Conservation (phyloP, 2,329 filamentous ascomycete species). For the Exserohilum turcica region DNA sequence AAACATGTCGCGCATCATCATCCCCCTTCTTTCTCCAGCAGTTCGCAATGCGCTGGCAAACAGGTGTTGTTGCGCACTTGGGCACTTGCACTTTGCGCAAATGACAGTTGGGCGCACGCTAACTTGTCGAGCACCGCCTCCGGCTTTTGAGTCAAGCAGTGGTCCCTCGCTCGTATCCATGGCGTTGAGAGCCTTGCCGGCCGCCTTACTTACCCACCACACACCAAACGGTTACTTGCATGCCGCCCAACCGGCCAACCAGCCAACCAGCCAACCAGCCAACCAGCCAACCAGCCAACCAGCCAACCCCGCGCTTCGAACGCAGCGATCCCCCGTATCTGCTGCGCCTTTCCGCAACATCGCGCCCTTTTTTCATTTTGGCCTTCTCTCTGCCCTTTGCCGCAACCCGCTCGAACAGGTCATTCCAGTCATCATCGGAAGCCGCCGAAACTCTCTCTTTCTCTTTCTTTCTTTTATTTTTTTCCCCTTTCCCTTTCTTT, state of each 20-base stretch:
- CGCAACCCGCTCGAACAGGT: neutral
- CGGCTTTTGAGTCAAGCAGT: neutral
- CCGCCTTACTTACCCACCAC: slow-evolving; percentile 5
- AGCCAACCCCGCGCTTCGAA: slow-evolving; percentile 19
- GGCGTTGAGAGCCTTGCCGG: slow-evolving; percentile 14
- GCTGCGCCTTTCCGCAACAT: slow-evolving; percentile 17
- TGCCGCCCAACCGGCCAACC: too few species aligned
- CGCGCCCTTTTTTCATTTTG: slow-evolving; percentile 17
- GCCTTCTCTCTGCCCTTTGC: slow-evolving; percentile 1
- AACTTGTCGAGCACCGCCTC: neutral
- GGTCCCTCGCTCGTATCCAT: neutral
- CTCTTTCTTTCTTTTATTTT: neutral
- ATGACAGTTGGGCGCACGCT: neutral
- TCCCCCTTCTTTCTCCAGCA: neutral
- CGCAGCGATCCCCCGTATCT: slow-evolving; percentile 1
- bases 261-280: too few species aligned
- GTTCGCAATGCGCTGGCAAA: slow-evolving; percentile 12
- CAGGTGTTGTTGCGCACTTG: slow-evolving; percentile 22
- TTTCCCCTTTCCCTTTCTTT: neutral
- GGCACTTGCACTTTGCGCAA: too few species aligned
- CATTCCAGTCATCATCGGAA: neutral
- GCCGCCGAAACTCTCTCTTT: slow-evolving; percentile 3
- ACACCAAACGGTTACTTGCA: slow-evolving; percentile 1
- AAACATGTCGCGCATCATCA: slow-evolving; percentile 1
- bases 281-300: too few species aligned